phyloP scores from a whole-genome alignment of 1,284 basidiomycete species.

The Laetiporus sulphureus region DNA sequence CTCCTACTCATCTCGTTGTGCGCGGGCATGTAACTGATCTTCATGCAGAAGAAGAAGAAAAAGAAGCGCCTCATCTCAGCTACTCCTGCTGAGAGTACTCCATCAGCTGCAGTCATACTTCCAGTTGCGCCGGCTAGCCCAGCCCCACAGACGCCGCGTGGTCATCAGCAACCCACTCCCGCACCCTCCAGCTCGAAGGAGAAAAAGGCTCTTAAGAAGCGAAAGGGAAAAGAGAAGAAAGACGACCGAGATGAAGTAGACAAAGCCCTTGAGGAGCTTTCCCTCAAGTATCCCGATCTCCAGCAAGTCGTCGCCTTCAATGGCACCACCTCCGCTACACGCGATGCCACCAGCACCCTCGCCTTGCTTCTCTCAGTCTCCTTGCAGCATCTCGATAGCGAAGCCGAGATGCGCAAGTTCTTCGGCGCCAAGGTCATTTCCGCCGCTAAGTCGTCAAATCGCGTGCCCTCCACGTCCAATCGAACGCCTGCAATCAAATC shows the following conservation, averaged over 20 bases:
- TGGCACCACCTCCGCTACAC: conserved; percentile 19
- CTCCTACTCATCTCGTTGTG: background rate
- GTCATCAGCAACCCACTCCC: conserved; percentile 20
- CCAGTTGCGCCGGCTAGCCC: conserved; percentile 29
- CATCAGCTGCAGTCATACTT: conserved; percentile 4
- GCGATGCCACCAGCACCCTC: conserved; percentile 29
- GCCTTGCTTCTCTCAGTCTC: conserved; percentile 69
- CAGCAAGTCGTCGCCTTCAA: conserved; percentile 28
- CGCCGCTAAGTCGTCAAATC: conserved; percentile 43
- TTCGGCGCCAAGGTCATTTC: conserved; percentile 86
- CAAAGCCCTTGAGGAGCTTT: conserved; percentile 75
- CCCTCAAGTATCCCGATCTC: conserved; percentile 62
- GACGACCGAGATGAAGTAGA: conserved; percentile 77
- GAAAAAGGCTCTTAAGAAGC: conserved; percentile 48
- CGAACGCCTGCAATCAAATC: conserved; percentile 39
- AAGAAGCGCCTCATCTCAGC: conserved; percentile 34
- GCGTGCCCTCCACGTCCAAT: conserved; percentile 21
- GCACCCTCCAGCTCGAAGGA: conserved; percentile 27
- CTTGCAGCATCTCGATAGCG: conserved; percentile 73
- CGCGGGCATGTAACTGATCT: background rate
- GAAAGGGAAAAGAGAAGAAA: conserved; percentile 52
- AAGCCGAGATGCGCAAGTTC: conserved; percentile 85
- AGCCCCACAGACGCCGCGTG: conserved; percentile 12
- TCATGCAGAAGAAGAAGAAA: conserved; percentile 39
- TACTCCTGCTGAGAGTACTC: conserved; percentile 9